Evolutionary conservation across 179 eudicot genomes (phyloP).

Genomic region (Gypsophila paniculata): DNA sequence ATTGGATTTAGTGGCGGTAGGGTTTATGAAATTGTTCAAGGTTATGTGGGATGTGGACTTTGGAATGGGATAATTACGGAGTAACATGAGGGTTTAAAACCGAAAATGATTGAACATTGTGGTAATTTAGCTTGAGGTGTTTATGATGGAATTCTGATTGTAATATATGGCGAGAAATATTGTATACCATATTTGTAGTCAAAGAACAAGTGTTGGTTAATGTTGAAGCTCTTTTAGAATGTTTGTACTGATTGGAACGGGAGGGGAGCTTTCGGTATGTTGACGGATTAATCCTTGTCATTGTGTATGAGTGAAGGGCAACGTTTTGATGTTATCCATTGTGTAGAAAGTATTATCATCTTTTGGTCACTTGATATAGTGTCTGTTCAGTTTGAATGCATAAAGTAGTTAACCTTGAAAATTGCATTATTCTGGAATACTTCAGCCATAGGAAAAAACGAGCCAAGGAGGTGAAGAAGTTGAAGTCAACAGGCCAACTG

Average conservation of each 20-base stretch:
- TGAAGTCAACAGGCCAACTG: constrained; percentile 56
- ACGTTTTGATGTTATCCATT: constrained; percentile 1
- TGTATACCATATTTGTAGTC: neutral
- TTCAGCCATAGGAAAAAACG: constrained; percentile 79
- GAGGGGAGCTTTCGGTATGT: neutral
- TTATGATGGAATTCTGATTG: neutral
- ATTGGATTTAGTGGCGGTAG: neutral
- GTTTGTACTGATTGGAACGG: too few relatives aligned
- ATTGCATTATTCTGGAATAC: neutral
- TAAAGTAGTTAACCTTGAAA: constrained; percentile 1
- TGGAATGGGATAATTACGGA: neutral
- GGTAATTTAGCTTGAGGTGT: neutral
- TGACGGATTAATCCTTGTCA: neutral
- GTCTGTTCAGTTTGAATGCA: neutral
- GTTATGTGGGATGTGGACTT: neutral
- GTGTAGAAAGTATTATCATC: neutral
- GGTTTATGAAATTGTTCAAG: neutral
- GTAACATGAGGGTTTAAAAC: neutral
- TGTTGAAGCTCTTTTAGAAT: neutral
- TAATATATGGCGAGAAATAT: neutral
- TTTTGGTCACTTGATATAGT: neutral
- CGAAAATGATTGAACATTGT: neutral
- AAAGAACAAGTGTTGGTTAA: neutral
- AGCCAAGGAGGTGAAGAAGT: constrained; percentile 58
- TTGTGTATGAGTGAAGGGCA: neutral